Conservation (phyloP, 768 basidiomycete genomes). For the Lentinula sp. region DNA sequence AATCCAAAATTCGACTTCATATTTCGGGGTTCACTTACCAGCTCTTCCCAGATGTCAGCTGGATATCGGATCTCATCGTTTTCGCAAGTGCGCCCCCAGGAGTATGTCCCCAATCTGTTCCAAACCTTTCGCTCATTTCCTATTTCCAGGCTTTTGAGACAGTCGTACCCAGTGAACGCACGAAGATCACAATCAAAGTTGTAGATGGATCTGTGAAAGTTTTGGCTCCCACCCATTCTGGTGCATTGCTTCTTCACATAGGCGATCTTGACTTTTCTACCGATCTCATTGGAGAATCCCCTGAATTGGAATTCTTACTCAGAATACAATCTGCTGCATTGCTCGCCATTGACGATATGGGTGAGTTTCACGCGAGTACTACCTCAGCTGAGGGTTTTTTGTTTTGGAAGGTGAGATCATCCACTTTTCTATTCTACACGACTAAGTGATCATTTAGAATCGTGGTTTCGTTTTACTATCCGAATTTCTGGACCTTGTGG, state of each 20-base stretch:
- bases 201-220: conserved; percentile 61
- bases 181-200: conserved; percentile 59
- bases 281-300: conserved; percentile 62
- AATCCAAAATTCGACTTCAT: conserved; percentile 64
- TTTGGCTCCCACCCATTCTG: conserved; percentile 50
- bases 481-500: conserved; percentile 47
- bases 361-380: conserved; percentile 17
- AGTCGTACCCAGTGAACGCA: conserved; percentile 86
- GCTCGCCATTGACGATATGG: conserved; percentile 50
- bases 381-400: conserved; percentile 28
- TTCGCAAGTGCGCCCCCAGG: conserved; percentile 86
- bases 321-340: conserved; percentile 43
- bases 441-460: conserved; percentile 26
- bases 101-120: conserved; percentile 40
- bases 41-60: conserved; percentile 54
- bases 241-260: conserved; percentile 61
- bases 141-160: conserved; percentile 73
- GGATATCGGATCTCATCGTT: conserved; percentile 50
- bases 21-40: conserved; percentile 60
- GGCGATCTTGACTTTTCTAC: conserved; percentile 67
- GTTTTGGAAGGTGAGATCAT: conserved; percentile 62
- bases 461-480: conserved; percentile 65
- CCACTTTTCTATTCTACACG: not conserved
- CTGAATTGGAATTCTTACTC: conserved; percentile 47
- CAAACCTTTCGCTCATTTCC: not conserved